Evolutionary conservation across 2,329 filamentous ascomycete species (phyloP).

Genomic region (Alternaria ventricosa): DNA sequence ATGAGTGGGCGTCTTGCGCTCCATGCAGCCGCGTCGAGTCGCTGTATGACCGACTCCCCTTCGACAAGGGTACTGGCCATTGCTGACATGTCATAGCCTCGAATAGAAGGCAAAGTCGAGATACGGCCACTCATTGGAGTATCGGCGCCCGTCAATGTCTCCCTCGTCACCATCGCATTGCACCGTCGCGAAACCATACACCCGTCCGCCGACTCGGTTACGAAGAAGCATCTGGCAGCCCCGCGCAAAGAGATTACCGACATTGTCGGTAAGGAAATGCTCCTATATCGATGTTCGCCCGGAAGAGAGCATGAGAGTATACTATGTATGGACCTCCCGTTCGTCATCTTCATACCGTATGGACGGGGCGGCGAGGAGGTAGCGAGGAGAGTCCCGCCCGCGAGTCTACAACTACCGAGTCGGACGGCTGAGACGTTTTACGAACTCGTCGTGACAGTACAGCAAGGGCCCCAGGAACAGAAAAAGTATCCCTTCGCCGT

Average conservation of each 20-base stretch:
- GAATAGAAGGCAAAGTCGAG: slow-evolving; percentile 97
- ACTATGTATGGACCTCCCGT: slow-evolving; percentile 94
- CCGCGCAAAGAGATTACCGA: slow-evolving; percentile 90
- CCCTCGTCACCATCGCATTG: slow-evolving; percentile 90
- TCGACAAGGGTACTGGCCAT: slow-evolving; percentile 8
- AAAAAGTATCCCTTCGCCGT: slow-evolving; percentile 92
- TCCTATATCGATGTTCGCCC: slow-evolving; percentile 84
- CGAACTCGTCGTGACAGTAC: slow-evolving; percentile 93
- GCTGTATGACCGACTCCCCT: slow-evolving; percentile 4
- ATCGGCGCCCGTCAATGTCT: slow-evolving; percentile 88
- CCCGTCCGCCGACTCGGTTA: slow-evolving; percentile 90
- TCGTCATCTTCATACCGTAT: slow-evolving; percentile 96
- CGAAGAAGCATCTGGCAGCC: slow-evolving; percentile 88
- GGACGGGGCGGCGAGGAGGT: slow-evolving; percentile 89
- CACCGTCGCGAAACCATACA: slow-evolving; percentile 96
- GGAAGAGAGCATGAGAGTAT: slow-evolving; percentile 88
- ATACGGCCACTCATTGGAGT: slow-evolving; percentile 85
- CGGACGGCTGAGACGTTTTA: slow-evolving; percentile 97
- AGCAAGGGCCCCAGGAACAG: slow-evolving; percentile 85
- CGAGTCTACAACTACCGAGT: slow-evolving; percentile 86
- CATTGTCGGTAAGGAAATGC: slow-evolving; percentile 93
- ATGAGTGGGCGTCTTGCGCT: slow-evolving; percentile 4
- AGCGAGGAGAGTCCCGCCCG: slow-evolving; percentile 87
- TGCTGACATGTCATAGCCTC: slow-evolving; percentile 67
- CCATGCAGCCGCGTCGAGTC: slow-evolving; percentile 1